Percentiles rank a stretch among this genome's conserved stretches.
phyloP scores from a whole-genome alignment of 176 grass and related monocot genomes.

The Phragmites australis region DNA sequence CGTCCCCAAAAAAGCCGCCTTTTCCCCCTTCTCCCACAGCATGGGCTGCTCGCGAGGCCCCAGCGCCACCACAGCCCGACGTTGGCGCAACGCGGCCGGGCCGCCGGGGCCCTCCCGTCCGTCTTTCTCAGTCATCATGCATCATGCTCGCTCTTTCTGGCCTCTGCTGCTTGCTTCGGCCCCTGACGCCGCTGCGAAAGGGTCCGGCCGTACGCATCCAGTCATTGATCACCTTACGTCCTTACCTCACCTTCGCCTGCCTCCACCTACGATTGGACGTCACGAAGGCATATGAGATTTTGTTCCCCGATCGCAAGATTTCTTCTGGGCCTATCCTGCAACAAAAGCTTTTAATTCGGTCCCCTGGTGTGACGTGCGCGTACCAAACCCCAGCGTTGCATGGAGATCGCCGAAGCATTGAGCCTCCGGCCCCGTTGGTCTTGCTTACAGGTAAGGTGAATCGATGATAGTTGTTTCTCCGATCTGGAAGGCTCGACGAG shows the following conservation, averaged over 20 bases:
- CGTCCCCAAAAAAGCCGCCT: too few species aligned
- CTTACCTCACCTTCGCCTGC: not conserved
- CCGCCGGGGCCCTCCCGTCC: not conserved
- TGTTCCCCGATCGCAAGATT: constrained; percentile 19
- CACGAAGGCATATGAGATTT: not conserved
- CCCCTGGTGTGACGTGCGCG: not conserved
- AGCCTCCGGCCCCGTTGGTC: too few species aligned
- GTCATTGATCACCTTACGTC: too few species aligned
- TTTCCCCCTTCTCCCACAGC: too few species aligned
- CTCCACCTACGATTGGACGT: not conserved
- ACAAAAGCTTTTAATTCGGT: not conserved
- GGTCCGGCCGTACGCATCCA: not conserved
- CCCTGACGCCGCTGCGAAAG: not conserved
- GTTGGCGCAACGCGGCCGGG: not conserved
- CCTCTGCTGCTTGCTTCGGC: not conserved
- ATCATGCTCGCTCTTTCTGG: not conserved
- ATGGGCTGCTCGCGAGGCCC: too few species aligned
- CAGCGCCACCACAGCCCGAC: not conserved
- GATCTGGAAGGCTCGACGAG: not conserved
- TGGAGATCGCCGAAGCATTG: too few species aligned
- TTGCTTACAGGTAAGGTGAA: too few species aligned
- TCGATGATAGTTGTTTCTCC: not conserved
- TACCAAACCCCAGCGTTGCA: too few species aligned
- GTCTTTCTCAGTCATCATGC: not conserved
- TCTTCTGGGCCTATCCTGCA: not conserved